Conservation (phyloP, 2,329 filamentous ascomycete genomes). For the Fusarium floridanum region DNA sequence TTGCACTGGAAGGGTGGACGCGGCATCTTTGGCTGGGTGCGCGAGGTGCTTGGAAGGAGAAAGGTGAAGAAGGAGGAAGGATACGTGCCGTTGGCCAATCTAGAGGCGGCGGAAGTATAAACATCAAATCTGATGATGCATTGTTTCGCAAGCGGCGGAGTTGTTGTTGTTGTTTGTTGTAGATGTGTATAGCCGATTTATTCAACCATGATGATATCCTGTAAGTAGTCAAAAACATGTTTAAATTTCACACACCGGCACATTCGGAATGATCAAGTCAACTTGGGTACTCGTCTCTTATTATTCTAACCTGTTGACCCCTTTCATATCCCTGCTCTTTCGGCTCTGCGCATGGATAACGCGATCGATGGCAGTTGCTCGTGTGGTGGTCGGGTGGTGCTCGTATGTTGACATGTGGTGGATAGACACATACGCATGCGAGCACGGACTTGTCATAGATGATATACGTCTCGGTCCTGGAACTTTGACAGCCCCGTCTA, state of each 20-base stretch:
- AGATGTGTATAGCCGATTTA: conserved; percentile 18
- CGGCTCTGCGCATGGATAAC: conserved; percentile 19
- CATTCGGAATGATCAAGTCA: background rate
- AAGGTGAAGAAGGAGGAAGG: conserved; percentile 63
- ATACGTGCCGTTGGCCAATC: conserved; percentile 70
- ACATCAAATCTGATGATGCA: conserved; percentile 1
- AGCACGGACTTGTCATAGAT: conserved; percentile 1
- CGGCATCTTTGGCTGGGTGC: conserved; percentile 57
- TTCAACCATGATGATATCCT: conserved; percentile 22
- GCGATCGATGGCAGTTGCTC: conserved; percentile 11
- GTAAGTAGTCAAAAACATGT: conserved; percentile 15
- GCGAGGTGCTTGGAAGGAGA: conserved; percentile 56
- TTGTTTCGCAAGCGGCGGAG: conserved; percentile 24
- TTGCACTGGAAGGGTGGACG: conserved; percentile 59
- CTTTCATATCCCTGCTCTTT: conserved; percentile 4
- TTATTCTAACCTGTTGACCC: background rate
- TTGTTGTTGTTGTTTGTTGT: background rate
- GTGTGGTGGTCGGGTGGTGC: conserved; percentile 37
- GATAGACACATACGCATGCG: background rate
- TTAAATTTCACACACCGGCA: background rate
- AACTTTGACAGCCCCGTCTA: conserved; percentile 1
- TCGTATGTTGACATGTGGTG: conserved; percentile 36
- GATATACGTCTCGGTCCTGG: conserved; percentile 1
- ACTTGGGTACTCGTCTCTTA: background rate
- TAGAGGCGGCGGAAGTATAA: conserved; percentile 55